Evolutionary conservation across 805 yeast genomes (phyloP).

Genomic region (Ogataea pini): DNA sequence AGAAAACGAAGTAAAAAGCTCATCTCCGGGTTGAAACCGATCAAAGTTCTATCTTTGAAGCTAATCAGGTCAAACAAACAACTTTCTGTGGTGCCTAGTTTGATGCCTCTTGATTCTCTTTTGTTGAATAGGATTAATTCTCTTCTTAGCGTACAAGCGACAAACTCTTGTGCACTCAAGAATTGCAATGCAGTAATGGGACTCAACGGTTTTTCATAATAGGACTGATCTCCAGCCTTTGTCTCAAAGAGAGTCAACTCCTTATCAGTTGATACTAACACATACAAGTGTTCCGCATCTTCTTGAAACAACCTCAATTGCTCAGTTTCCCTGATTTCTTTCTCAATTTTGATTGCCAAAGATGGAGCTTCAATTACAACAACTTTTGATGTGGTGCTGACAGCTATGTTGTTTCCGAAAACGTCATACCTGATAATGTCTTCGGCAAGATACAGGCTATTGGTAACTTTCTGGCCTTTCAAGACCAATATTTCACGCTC

Average conservation of each 20-base stretch:
- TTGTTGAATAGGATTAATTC: not conserved
- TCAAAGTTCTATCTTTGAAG: not conserved
- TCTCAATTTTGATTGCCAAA: not conserved
- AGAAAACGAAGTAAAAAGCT: not conserved
- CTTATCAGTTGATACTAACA: not conserved
- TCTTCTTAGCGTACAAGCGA: conserved; percentile 1
- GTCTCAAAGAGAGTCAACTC: not conserved
- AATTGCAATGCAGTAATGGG: not conserved
- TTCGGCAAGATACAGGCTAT: not conserved
- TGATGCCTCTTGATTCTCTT: not conserved
- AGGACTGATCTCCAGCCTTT: not conserved
- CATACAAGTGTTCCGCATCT: not conserved
- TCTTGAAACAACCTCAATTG: not conserved
- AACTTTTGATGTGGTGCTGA: not conserved
- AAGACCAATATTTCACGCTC: not conserved
- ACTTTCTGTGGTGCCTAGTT: not conserved
- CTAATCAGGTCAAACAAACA: not conserved
- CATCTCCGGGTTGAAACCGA: conserved; percentile 6
- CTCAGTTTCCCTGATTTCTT: not conserved
- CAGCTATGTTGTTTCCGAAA: not conserved
- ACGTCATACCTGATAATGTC: not conserved
- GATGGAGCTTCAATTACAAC: not conserved
- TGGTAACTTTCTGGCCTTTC: not conserved
- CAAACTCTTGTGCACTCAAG: not conserved
- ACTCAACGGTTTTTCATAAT: not conserved